These are phyloP conservation scores for Chrysopogon serrulatus DNA, from an alignment of 176 grass and related monocot genomes.

Conservation along the genomic window DNA sequence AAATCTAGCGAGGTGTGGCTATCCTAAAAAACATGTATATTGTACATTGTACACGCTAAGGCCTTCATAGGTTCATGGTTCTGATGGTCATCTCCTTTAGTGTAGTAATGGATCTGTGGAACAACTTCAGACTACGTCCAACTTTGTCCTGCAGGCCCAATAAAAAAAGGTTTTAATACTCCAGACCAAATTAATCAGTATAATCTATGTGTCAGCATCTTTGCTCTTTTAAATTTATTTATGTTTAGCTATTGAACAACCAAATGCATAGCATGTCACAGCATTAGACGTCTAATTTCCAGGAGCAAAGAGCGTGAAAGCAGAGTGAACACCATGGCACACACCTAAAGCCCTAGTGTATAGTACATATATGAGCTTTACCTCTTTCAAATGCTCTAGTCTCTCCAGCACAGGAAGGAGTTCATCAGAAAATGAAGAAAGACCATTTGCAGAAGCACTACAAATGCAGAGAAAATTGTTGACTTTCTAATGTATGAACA, in stretches of 20 bases:
- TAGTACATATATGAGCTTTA: slow-evolving; percentile 11
- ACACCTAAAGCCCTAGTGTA: neutral
- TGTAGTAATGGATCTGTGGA: slow-evolving; percentile 68
- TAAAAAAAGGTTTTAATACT: neutral
- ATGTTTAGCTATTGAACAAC: neutral
- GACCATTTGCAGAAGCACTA: slow-evolving; percentile 42
- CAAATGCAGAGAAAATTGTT: slow-evolving; percentile 27
- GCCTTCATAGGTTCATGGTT: slow-evolving; percentile 55
- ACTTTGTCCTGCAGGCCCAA: slow-evolving; percentile 74
- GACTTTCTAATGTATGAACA: neutral
- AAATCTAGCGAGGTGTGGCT: neutral
- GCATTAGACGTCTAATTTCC: neutral
- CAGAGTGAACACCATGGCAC: neutral
- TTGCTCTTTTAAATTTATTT: neutral
- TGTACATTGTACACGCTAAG: slow-evolving; percentile 2
- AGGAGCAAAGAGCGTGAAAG: neutral
- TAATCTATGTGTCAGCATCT: neutral
- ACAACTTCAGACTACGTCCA: slow-evolving; percentile 70
- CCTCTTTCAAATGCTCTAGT: slow-evolving; percentile 87
- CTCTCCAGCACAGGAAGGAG: slow-evolving; percentile 78
- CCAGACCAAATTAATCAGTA: neutral
- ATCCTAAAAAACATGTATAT: slow-evolving; percentile 19
- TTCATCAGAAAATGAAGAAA: slow-evolving; percentile 61
- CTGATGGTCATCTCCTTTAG: slow-evolving; percentile 81
- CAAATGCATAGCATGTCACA: neutral